These are phyloP conservation scores for Teunomyces lycoperdinae DNA, from an alignment of 805 yeast species.

Conservation along the genomic window DNA sequence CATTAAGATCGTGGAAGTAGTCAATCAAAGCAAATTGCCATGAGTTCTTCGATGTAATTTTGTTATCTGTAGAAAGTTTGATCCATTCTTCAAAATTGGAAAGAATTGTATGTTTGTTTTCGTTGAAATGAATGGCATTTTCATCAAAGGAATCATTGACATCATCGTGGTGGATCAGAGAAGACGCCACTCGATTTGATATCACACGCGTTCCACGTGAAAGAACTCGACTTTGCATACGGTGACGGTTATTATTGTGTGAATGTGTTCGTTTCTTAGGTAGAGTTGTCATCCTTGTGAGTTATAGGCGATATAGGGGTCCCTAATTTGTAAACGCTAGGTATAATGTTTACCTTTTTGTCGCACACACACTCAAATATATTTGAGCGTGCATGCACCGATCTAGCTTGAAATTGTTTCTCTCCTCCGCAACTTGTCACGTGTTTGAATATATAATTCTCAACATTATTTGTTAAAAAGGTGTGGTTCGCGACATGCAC, in stretches of 20 bases:
- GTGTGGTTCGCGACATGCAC: not conserved
- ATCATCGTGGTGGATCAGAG: slow-evolving; percentile 4
- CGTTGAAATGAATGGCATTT: slow-evolving; percentile 41
- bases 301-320: not conserved
- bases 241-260: slow-evolving; percentile 4
- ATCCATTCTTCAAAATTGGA: slow-evolving; percentile 50
- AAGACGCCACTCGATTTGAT: slow-evolving; percentile 11
- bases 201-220: slow-evolving; percentile 6
- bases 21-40: slow-evolving; percentile 92
- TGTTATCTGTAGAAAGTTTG: slow-evolving; percentile 45
- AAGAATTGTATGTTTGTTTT: slow-evolving; percentile 40
- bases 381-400: not conserved
- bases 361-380: not conserved
- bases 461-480: too few species aligned
- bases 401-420: too few species aligned
- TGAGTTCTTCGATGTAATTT: slow-evolving; percentile 78
- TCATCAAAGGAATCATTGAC: slow-evolving; percentile 21
- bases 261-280: slow-evolving; percentile 12
- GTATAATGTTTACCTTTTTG: not conserved
- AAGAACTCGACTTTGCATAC: slow-evolving; percentile 1
- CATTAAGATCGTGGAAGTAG: slow-evolving; percentile 80
- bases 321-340: not conserved
- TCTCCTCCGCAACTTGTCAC: too few species aligned
- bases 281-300: slow-evolving; percentile 6
- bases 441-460: too few species aligned